Evolutionary conservation across 148 eudicot genomes (phyloP), one percentile per base, ranked within the genome.

Genomic region (Fagopyrum homotropicum): DNA sequence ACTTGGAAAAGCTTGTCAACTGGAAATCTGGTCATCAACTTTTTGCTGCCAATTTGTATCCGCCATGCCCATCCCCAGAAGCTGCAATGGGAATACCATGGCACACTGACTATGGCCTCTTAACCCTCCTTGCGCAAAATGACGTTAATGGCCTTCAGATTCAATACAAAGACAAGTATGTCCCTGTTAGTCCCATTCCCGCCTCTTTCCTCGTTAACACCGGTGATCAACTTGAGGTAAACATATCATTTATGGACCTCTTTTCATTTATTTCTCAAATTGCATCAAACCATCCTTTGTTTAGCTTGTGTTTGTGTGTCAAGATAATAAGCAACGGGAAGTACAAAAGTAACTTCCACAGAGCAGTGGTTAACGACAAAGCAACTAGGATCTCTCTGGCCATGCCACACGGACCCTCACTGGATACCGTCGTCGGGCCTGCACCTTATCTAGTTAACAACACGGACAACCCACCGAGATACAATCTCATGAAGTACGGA

Each of bases 191-290:
- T n/a, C 73, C 85, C 44, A 73, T 77, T 17, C 84, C 88, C 64
- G 82, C 80, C 82, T 82, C 81, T 6, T 79, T 82, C 46, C 77
- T 85, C 0, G 84, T 85, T 48, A 85, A 85, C 76, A 85, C 79
- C 9, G 85, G 72, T 44, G 87, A 85, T 60, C 85, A 82, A n/a
- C 78, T 85, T 8, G 85, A 85, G 85, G 87, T 81, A 56, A 29
- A 22, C n/a, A 7, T 6, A 51, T 54, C 2, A 8, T 72, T 16
- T 3, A 1, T 4, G 40, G 0, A 35, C 40, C 40, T 35, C 40
- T 35, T 35, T 35, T 35, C 40, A 0, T 35, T 35, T 35, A 35
- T 35, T 35, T 1, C 0, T 35, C 40, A 35, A 35, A 0, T 35
- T 35, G 40, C 40, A 35, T 35, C 40, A 35, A 35, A 35, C 1